Conservation (phyloP, 441 rosid species). For the Theobroma grandiflorum region DNA sequence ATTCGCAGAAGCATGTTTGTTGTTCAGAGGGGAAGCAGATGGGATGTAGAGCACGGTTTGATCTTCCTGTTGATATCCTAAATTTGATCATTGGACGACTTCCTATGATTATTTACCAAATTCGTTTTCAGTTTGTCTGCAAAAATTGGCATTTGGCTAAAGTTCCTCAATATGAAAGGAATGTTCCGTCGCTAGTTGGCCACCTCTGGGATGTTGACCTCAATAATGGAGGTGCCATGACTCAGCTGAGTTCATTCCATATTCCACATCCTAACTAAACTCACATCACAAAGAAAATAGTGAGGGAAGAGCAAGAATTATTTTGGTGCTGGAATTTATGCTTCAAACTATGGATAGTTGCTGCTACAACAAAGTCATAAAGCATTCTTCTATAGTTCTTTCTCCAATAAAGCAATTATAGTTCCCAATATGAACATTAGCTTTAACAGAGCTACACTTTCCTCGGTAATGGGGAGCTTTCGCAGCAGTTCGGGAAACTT, state of each 20-base stretch:
- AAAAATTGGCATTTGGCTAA: neutral
- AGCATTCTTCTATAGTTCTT: neutral
- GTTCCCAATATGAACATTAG: neutral
- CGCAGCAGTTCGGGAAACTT: neutral
- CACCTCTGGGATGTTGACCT: neutral
- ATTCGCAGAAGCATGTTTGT: neutral
- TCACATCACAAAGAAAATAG: neutral
- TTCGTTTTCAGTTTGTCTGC: neutral
- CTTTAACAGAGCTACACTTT: neutral
- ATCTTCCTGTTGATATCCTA: neutral
- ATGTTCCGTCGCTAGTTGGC: neutral
- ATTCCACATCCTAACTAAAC: neutral
- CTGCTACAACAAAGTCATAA: neutral
- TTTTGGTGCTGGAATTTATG: neutral
- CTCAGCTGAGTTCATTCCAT: neutral
- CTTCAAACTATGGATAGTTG: neutral
- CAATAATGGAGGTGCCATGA: neutral
- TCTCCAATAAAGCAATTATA: neutral
- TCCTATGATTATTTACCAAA: neutral
- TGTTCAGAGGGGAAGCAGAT: neutral
- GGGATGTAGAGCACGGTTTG: neutral
- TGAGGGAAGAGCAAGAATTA: neutral
- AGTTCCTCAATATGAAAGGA: neutral
- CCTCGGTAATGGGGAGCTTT: neutral
- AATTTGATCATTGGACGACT: neutral